A percentile compares a stretch with the other conserved stretches of the same genome.
Evolutionary conservation across 805 yeast genomes (phyloP).

Genomic region (Aciculoconidium aculeatum): DNA sequence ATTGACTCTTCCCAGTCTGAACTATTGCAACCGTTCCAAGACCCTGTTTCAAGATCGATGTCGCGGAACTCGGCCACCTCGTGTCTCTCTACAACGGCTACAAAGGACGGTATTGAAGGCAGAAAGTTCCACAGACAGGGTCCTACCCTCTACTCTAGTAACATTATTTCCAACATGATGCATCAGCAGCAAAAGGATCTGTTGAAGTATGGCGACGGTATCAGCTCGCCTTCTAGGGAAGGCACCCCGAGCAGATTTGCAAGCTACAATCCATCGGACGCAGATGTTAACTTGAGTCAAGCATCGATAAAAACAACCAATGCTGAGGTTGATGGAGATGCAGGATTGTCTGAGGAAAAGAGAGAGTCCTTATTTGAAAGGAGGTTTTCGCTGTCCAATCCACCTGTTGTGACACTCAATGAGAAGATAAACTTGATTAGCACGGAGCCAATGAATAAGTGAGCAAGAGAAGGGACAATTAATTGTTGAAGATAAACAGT

Average conservation of each 20-base stretch:
- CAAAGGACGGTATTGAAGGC: constrained; percentile 71
- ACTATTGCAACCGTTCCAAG: constrained; percentile 8
- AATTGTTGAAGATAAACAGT: too few relatives aligned
- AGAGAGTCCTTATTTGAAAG: constrained; percentile 10
- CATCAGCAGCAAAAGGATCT: constrained; percentile 10
- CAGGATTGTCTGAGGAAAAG: constrained; percentile 12
- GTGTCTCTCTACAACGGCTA: constrained; percentile 66
- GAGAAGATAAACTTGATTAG: constrained; percentile 41
- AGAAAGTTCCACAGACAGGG: constrained; percentile 44
- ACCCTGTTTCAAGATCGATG: constrained; percentile 45
- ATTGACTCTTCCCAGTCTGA: background rate
- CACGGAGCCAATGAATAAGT: constrained; percentile 16
- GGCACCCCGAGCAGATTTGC: too few relatives aligned
- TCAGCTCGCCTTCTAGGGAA: background rate
- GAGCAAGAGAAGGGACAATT: too few relatives aligned
- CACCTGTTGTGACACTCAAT: constrained; percentile 38
- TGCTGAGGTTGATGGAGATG: constrained; percentile 24
- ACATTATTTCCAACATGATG: constrained; percentile 24
- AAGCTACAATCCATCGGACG: constrained; percentile 5
- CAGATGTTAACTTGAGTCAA: constrained; percentile 7
- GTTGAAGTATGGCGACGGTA: background rate
- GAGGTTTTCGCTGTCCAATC: constrained; percentile 6
- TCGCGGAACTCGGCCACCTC: constrained; percentile 61
- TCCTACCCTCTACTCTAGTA: constrained; percentile 30
- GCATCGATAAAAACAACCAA: constrained; percentile 21